Percentiles rank a stretch among this genome's conserved stretches.
Conservation (phyloP, 805 yeast species). For the Kazachstania kunashirensis region DNA sequence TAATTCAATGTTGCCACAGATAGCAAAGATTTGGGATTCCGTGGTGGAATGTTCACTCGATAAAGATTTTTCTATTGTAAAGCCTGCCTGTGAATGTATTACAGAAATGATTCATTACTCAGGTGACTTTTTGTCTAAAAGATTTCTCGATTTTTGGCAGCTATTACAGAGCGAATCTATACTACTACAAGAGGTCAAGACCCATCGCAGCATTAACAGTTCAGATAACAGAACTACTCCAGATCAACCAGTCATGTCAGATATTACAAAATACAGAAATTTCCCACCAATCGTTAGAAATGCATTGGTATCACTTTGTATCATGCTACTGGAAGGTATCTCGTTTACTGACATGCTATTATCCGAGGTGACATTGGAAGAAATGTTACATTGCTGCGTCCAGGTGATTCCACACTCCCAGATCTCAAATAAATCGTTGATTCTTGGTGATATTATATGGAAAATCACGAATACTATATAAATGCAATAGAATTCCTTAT, state of each 20-base stretch:
- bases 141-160: slow-evolving; percentile 25
- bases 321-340: slow-evolving; percentile 23
- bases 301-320: slow-evolving; percentile 15
- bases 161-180: slow-evolving; percentile 10
- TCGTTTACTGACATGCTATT: slow-evolving; percentile 14
- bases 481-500: too few relatives aligned
- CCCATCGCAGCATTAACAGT: too few relatives aligned
- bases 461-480: too few relatives aligned
- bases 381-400: slow-evolving; percentile 19
- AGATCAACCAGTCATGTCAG: too few relatives aligned
- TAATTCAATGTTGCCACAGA: slow-evolving; percentile 24
- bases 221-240: too few relatives aligned
- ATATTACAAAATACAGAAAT: too few relatives aligned
- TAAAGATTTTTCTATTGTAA: slow-evolving; percentile 18
- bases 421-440: slow-evolving; percentile 12
- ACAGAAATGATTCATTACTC: slow-evolving; percentile 15
- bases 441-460: slow-evolving; percentile 20
- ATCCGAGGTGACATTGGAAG: slow-evolving; percentile 15
- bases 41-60: slow-evolving; percentile 14
- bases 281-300: slow-evolving; percentile 18
- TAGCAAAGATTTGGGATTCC: slow-evolving; percentile 26
- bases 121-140: slow-evolving; percentile 21
- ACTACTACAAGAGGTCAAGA: slow-evolving; percentile 10
- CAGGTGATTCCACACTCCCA: slow-evolving; percentile 15
- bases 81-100: slow-evolving; percentile 18